A percentile compares a stretch with the other conserved stretches of the same genome.
Conservation (phyloP, 257 asterid genomes). For the Solanum bulbocastanum region DNA sequence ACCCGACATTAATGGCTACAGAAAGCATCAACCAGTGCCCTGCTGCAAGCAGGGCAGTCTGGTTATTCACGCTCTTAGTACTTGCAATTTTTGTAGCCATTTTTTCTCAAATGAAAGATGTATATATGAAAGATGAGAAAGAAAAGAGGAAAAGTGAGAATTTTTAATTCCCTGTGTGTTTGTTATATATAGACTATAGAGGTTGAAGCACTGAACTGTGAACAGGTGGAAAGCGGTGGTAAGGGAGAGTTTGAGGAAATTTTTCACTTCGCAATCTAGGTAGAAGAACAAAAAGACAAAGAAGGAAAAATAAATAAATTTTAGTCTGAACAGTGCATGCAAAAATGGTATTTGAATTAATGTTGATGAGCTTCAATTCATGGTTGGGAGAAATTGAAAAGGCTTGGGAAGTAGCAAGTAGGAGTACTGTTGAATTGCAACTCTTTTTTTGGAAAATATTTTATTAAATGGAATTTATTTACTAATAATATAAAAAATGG, state of each 20-base stretch:
- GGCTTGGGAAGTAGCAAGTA: neutral
- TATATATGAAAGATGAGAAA: neutral
- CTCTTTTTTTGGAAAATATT: neutral
- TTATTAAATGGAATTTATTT: neutral
- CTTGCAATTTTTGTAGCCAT: neutral
- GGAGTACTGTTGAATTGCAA: neutral
- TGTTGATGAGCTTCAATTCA: neutral
- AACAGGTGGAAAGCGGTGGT: neutral
- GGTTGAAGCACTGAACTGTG: neutral
- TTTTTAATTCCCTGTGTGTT: neutral
- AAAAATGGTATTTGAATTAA: neutral
- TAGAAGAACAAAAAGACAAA: neutral
- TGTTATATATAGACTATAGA: neutral
- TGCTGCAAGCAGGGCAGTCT: neutral
- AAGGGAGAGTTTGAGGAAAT: too few relatives aligned
- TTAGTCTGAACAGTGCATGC: neutral
- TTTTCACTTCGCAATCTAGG: neutral
- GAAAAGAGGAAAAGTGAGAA: neutral
- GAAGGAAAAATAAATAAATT: neutral
- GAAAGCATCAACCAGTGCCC: constrained; percentile 14
- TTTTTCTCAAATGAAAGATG: neutral
- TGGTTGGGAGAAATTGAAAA: neutral
- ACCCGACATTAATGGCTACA: constrained; percentile 17
- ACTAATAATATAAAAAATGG: neutral
- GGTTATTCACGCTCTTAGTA: neutral